Evolutionary conservation across 345 rosid species (phyloP).

Genomic region (Nephelium lappaceum): DNA sequence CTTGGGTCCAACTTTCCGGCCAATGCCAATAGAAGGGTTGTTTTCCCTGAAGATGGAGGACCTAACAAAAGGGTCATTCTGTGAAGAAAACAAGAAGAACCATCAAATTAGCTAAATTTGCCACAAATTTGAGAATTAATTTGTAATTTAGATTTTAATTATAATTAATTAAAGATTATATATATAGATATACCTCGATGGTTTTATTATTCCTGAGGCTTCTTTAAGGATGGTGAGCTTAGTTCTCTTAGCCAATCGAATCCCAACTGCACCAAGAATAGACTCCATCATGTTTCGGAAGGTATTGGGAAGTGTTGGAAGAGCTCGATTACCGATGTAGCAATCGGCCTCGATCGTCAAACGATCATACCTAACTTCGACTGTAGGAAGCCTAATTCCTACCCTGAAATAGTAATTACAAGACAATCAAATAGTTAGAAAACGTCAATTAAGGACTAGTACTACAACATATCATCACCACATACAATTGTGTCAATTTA

Average conservation of each 20-base stretch:
- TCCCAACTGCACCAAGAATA: slow-evolving; percentile 55
- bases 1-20: slow-evolving; percentile 76
- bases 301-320: slow-evolving; percentile 74
- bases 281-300: slow-evolving; percentile 73
- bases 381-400: slow-evolving; percentile 76
- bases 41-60: slow-evolving; percentile 94
- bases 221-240: slow-evolving; percentile 83
- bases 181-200: slow-evolving; percentile 48
- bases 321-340: slow-evolving; percentile 74
- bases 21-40: slow-evolving; percentile 74
- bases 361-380: slow-evolving; percentile 73
- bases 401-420: slow-evolving; percentile 47
- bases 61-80: slow-evolving; percentile 84
- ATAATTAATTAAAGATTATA: neutral
- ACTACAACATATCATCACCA: no score
- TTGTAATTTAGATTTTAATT: neutral
- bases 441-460: no score
- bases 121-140: neutral
- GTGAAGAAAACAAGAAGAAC: neutral
- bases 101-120: neutral
- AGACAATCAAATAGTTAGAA: neutral
- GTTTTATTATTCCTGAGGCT: slow-evolving; percentile 70
- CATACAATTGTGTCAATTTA: no score
- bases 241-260: slow-evolving; percentile 58
- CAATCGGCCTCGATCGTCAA: slow-evolving; percentile 75